These are phyloP conservation scores for Cordia subcordata DNA, from an alignment of 257 asterid genomes.

Conservation along the genomic window DNA sequence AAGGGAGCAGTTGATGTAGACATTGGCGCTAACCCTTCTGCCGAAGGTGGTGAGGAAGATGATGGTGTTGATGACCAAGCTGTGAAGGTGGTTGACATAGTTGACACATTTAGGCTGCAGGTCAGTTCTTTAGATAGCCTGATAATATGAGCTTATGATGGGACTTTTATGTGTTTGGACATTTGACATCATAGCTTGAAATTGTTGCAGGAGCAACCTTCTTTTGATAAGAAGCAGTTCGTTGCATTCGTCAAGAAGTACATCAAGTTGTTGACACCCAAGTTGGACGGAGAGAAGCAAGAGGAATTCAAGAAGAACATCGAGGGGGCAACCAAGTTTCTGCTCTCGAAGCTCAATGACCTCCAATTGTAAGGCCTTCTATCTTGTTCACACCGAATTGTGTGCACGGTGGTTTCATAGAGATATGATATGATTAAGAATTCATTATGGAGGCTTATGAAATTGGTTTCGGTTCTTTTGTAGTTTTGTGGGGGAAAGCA, in stretches of 20 bases:
- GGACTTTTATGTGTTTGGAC: not conserved
- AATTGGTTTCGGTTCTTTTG: not conserved
- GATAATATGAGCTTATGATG: not conserved
- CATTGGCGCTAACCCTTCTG: slow-evolving; percentile 95
- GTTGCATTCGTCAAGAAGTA: slow-evolving; percentile 57
- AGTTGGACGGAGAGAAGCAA: slow-evolving; percentile 55
- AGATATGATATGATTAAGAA: too few species aligned
- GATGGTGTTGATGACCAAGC: slow-evolving; percentile 76
- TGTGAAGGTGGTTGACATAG: slow-evolving; percentile 72
- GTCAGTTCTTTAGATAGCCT: slow-evolving; percentile 20
- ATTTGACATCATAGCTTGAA: not conserved
- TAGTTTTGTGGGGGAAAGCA: slow-evolving; percentile 92
- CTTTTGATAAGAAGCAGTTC: slow-evolving; percentile 77
- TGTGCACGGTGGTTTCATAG: not conserved
- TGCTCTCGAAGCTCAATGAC: slow-evolving; percentile 60
- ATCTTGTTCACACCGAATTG: not conserved
- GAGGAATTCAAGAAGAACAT: slow-evolving; percentile 63
- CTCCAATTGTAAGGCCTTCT: slow-evolving; percentile 74
- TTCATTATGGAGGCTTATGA: not conserved
- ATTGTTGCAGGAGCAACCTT: slow-evolving; percentile 81
- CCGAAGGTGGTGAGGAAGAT: slow-evolving; percentile 73
- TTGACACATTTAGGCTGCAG: slow-evolving; percentile 95
- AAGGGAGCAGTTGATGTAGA: slow-evolving; percentile 67
- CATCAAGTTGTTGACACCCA: slow-evolving; percentile 57
- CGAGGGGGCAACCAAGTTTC: slow-evolving; percentile 72